Evolutionary conservation across 768 basidiomycete species (phyloP).

Genomic region (Serendipita sp.): DNA sequence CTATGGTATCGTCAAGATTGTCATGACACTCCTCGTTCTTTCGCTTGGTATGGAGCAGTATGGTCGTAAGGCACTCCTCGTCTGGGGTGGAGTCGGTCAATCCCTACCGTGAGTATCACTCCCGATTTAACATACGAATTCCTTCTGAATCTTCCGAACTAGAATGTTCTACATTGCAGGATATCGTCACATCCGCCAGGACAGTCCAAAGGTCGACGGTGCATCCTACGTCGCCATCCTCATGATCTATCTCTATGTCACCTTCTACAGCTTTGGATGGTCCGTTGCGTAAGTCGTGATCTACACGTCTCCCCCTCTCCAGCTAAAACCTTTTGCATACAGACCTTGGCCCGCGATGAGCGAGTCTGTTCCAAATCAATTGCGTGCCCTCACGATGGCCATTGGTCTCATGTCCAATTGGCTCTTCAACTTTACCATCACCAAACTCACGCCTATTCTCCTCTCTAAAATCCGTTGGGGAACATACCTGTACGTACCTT

Average conservation of each 20-base stretch:
- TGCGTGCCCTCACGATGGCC: conserved; percentile 26
- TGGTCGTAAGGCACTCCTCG: conserved; percentile 42
- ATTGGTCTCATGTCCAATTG: conserved; percentile 28
- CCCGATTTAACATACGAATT: neutral
- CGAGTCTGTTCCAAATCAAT: conserved; percentile 31
- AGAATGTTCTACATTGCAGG: conserved; percentile 35
- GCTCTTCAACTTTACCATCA: conserved; percentile 32
- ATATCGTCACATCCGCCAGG: conserved; percentile 24
- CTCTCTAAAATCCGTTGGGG: conserved; percentile 10
- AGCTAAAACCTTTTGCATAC: conserved; percentile 7
- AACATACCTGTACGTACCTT: neutral
- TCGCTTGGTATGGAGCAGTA: conserved; percentile 51
- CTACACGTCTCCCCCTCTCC: neutral
- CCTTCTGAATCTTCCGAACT: neutral
- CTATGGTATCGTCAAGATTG: conserved; percentile 49
- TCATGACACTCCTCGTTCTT: conserved; percentile 50
- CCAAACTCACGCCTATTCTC: conserved; percentile 29
- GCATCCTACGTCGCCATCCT: conserved; percentile 30
- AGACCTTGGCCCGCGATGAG: conserved; percentile 27
- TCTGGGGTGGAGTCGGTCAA: conserved; percentile 35
- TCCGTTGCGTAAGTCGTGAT: conserved; percentile 4
- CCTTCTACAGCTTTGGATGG: conserved; percentile 11
- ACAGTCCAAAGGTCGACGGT: conserved; percentile 17
- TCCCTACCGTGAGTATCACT: conserved; percentile 14
- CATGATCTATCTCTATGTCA: conserved; percentile 30